phyloP scores from a whole-genome alignment of 1,139 yeast genomes.

The Kodamaea plutei region DNA sequence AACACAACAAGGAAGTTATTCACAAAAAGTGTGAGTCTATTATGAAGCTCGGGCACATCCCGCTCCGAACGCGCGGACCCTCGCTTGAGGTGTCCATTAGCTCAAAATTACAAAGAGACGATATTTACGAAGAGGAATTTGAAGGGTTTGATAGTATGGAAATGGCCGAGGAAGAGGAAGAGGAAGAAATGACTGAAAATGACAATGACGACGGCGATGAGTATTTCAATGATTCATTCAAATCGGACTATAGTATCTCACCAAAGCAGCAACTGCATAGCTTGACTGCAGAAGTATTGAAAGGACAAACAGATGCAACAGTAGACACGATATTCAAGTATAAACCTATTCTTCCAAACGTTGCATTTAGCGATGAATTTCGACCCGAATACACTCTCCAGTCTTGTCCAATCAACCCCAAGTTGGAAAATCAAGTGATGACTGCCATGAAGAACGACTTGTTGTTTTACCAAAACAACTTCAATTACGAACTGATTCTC shows the following conservation, averaged over 20 bases:
- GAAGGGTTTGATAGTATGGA: constrained; percentile 5
- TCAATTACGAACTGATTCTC: constrained; percentile 27
- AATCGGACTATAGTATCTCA: no score
- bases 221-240: no score
- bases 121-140: constrained; percentile 2
- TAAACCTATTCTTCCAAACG: constrained; percentile 27
- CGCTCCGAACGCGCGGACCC: not conserved
- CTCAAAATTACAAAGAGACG: not conserved
- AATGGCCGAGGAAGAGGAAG: constrained; percentile 2
- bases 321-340: constrained; percentile 8
- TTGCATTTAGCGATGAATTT: constrained; percentile 50
- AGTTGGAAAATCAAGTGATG: constrained; percentile 49
- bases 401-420: constrained; percentile 47
- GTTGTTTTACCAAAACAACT: constrained; percentile 38
- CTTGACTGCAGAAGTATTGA: not conserved
- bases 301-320: not conserved
- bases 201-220: constrained; percentile 1
- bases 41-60: constrained; percentile 17
- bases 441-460: constrained; percentile 56
- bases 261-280: not conserved
- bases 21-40: constrained; percentile 25
- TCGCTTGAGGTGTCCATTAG: constrained; percentile 2
- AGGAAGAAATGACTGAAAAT: constrained; percentile 1
- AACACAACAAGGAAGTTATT: constrained; percentile 23
- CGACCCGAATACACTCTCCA: constrained; percentile 49